A percentile compares a stretch with the other conserved stretches of the same genome.
Evolutionary conservation across 192 early-diverging fungal species (phyloP).

Genomic region (Linderina pennispora): DNA sequence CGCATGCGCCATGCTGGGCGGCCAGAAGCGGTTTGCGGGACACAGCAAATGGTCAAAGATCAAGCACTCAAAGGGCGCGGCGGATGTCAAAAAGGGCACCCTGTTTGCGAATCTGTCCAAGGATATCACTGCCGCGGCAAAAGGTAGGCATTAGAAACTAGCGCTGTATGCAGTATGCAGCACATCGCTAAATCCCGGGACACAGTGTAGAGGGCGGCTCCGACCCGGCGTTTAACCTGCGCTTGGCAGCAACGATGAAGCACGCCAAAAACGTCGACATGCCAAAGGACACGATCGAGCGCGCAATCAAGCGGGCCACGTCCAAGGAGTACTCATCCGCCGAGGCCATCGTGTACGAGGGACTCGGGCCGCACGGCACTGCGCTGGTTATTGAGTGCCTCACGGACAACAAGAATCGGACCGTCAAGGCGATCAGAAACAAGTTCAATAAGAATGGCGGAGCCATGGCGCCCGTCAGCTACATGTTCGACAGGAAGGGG

Average conservation of each 20-base stretch:
- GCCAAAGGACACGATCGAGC: constrained; percentile 68
- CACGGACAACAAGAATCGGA: constrained; percentile 58
- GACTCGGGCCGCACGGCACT: constrained; percentile 51
- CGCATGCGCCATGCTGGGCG: too few relatives aligned
- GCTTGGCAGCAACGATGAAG: constrained; percentile 52
- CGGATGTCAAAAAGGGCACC: constrained; percentile 50
- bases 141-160: constrained; percentile 24
- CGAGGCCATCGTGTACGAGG: constrained; percentile 57
- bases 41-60: constrained; percentile 66
- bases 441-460: constrained; percentile 52
- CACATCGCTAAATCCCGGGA: too few relatives aligned
- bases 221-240: constrained; percentile 52
- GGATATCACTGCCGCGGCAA: constrained; percentile 60
- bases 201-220: constrained; percentile 48
- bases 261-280: constrained; percentile 53
- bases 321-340: constrained; percentile 46
- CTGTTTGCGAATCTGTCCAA: constrained; percentile 52
- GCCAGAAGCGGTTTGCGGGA: constrained; percentile 31
- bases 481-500: constrained; percentile 64
- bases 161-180: not conserved
- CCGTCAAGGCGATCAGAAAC: constrained; percentile 57
- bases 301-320: constrained; percentile 56
- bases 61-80: constrained; percentile 50
- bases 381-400: constrained; percentile 57
- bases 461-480: constrained; percentile 54